phyloP scores from a whole-genome alignment of 2,329 filamentous ascomycete genomes.

The Beauveria australis region DNA sequence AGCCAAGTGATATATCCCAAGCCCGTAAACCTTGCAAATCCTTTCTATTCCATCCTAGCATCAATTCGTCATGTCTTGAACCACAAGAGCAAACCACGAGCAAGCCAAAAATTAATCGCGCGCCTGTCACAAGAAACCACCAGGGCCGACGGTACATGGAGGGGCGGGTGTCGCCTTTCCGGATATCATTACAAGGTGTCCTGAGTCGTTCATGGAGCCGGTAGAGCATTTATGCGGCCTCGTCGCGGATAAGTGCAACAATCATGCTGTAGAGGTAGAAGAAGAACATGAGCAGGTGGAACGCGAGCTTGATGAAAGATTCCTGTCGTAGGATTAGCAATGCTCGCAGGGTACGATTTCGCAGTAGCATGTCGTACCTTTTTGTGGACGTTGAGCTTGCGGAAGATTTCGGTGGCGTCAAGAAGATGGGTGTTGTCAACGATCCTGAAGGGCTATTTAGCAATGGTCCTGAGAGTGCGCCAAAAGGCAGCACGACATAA shows the following conservation, averaged over 20 bases:
- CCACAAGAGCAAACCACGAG: slow-evolving; percentile 2
- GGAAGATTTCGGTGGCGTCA: slow-evolving; percentile 98
- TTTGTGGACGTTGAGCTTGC: slow-evolving; percentile 98
- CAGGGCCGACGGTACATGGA: slow-evolving; percentile 4
- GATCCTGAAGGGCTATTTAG: slow-evolving; percentile 53
- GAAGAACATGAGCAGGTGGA: slow-evolving; percentile 99
- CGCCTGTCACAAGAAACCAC: slow-evolving; percentile 1
- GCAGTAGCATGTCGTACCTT: slow-evolving; percentile 52
- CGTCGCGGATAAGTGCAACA: slow-evolving; percentile 91
- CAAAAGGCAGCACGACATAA: slow-evolving; percentile 17
- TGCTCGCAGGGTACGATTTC: background rate
- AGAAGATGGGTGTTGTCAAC: slow-evolving; percentile 94
- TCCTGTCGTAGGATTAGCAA: slow-evolving; percentile 50
- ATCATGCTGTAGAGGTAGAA: slow-evolving; percentile 99
- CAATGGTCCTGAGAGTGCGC: background rate
- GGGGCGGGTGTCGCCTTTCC: background rate
- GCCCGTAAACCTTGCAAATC: slow-evolving; percentile 14
- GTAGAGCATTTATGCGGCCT: slow-evolving; percentile 59
- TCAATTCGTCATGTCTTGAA: slow-evolving; percentile 7
- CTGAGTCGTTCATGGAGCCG: background rate
- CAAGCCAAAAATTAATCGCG: slow-evolving; percentile 8
- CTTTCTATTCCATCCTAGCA: slow-evolving; percentile 18
- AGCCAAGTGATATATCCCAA: slow-evolving; percentile 22
- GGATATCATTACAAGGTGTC: slow-evolving; percentile 11
- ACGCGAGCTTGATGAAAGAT: slow-evolving; percentile 97